Base-by-base conservation (phyloP, 768 basidiomycete species). In the Sporobolomyces pararoseus region DNA sequence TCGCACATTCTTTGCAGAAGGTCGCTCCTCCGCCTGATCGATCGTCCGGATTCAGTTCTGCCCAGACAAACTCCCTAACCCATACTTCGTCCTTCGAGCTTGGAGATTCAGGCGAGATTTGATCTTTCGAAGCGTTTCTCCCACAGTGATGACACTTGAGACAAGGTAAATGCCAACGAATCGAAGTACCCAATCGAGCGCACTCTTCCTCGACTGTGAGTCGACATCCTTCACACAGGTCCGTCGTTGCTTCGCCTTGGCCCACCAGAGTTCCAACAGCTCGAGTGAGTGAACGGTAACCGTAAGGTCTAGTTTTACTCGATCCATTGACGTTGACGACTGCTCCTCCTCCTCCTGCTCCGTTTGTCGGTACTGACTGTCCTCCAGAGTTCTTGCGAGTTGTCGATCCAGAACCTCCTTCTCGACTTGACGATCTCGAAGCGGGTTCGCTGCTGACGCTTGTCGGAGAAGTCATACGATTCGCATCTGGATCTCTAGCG, bases 131-230 rank as follows among this genome's bases (percentile, higher is more conserved):
- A 23, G 91, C 89, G 32, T 82, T 82, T 78, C 87, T 90, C 13
- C 90, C 89, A 76, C 95, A 97, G 27, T 82, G 82, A 19, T 80
- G 81, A 75, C 96, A 99, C 67, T 88, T 86, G n/a, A 99, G 82
- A 78, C 96, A 99, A 37, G 89, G 84, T 2, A 91, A 90, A 80
- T 99, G 96, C 96, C 96, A 98, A 53, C 95, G 85, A 77, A 91
- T 88, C 81, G 93, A 95, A n/a, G 92, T 94, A 39, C 93, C 96
- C 34, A 95, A 81, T 66, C 96, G 85, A 52, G 91, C 89, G 77
- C 96, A 98, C 74, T 98, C 96, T 79, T 99, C 96, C 80, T 99
- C 96, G 29, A 99, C 91, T 0, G 95, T 95, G 71, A 86, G 82
- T 50, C 85, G 84, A 79, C 96, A 99, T 76, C 86, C 87, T 59